phyloP scores from a whole-genome alignment of 352 stramenopile genomes.

The Detonula confervacea region DNA sequence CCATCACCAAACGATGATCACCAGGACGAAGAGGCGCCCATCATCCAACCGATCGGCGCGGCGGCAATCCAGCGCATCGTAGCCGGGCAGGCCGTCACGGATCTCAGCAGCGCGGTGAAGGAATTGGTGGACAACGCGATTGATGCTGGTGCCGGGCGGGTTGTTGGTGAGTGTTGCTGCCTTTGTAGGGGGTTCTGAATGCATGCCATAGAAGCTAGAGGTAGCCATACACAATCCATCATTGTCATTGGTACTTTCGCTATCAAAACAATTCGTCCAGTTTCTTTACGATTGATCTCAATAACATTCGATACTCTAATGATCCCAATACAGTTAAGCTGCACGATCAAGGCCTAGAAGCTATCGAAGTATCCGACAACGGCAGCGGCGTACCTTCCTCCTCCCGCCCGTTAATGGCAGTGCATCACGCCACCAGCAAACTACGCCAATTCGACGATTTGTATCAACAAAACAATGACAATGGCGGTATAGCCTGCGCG shows the following conservation, averaged over 20 bases:
- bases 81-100: slow-evolving; percentile 93
- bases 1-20: neutral
- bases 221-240: no score
- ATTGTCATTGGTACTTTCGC: no score
- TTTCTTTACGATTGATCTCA: no score
- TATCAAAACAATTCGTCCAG: no score
- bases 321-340: slow-evolving; percentile 87
- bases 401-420: slow-evolving; percentile 86
- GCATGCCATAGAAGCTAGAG: no score
- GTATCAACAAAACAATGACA: slow-evolving; percentile 60
- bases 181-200: neutral
- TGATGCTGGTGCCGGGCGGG: slow-evolving; percentile 85
- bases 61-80: slow-evolving; percentile 70
- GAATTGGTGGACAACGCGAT: slow-evolving; percentile 96
- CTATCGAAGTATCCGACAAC: slow-evolving; percentile 96
- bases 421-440: slow-evolving; percentile 96
- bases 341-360: slow-evolving; percentile 90
- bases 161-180: slow-evolving; percentile 65
- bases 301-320: no score
- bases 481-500: slow-evolving; percentile 37
- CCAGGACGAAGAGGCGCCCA: neutral
- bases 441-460: slow-evolving; percentile 95
- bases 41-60: slow-evolving; percentile 49
- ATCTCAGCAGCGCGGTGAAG: slow-evolving; percentile 95
- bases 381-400: slow-evolving; percentile 88